A percentile compares a stretch with the other conserved stretches of the same genome.
Conservation (phyloP, 345 rosid genomes). For the Boechera stricta region DNA sequence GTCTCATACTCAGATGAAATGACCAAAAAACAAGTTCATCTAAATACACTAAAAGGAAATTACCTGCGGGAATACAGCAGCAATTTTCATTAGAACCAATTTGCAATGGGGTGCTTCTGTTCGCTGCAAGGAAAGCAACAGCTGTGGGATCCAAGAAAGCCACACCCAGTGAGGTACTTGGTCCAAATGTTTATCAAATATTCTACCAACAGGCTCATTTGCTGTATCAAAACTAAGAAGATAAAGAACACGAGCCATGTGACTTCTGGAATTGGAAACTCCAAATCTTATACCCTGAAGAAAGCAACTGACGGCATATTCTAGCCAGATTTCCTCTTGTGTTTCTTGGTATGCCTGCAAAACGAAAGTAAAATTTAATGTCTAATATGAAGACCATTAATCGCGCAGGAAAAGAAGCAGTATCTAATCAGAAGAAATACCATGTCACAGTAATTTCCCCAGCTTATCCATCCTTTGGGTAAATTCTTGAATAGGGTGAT, state of each 20-base stretch:
- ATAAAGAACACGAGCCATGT: slow-evolving; percentile 91
- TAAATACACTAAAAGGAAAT: not conserved
- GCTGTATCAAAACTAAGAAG: slow-evolving; percentile 94
- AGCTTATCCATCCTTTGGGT: slow-evolving; percentile 99
- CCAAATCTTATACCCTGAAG: slow-evolving; percentile 97
- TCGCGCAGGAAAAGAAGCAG: slow-evolving; percentile 17
- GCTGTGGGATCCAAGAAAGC: slow-evolving; percentile 98
- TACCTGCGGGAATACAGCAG: slow-evolving; percentile 94
- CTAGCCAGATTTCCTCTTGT: slow-evolving; percentile 91
- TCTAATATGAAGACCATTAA: slow-evolving; percentile 12
- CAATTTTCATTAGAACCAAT: slow-evolving; percentile 88
- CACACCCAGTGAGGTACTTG: slow-evolving; percentile 99
- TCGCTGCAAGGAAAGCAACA: slow-evolving; percentile 94
- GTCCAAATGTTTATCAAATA: slow-evolving; percentile 87
- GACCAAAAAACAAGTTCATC: slow-evolving; percentile 8
- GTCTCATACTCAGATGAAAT: slow-evolving; percentile 24
- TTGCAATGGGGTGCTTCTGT: slow-evolving; percentile 95
- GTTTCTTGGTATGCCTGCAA: slow-evolving; percentile 83
- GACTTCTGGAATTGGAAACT: slow-evolving; percentile 91
- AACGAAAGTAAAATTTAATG: slow-evolving; percentile 17
- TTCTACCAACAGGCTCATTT: slow-evolving; percentile 88
- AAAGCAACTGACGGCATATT: slow-evolving; percentile 85
- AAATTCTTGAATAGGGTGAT: slow-evolving; percentile 82
- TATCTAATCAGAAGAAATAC: slow-evolving; percentile 51
- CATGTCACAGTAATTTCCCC: slow-evolving; percentile 97